phyloP scores from a whole-genome alignment of 75 land plant genomes.

The Isoetes taiwanensis region DNA sequence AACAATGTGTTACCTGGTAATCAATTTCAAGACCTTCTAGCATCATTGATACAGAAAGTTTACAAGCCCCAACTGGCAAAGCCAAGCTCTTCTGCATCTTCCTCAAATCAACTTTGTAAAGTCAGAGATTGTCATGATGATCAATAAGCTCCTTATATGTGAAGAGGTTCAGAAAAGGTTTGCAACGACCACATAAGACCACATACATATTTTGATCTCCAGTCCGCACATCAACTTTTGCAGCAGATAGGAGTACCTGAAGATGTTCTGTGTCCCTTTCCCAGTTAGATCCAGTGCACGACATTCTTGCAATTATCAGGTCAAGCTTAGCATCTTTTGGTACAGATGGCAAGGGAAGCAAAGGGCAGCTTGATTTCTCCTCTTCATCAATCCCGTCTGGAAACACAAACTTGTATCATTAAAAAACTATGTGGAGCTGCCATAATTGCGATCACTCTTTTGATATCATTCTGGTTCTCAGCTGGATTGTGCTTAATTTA shows the following conservation, averaged over 20 bases:
- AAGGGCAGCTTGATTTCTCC: too few species aligned
- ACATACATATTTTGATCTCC: slow-evolving; percentile 34
- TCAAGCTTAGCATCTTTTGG: too few species aligned
- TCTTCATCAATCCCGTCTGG: too few species aligned
- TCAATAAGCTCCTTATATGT: slow-evolving; percentile 45
- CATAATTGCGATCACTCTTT: too few species aligned
- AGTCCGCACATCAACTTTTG: slow-evolving; percentile 36
- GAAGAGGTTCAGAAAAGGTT: slow-evolving; percentile 64
- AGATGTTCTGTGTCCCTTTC: slow-evolving; percentile 57
- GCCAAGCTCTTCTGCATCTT: slow-evolving; percentile 33
- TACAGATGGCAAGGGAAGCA: too few species aligned
- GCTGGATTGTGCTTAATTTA: too few species aligned
- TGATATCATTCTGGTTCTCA: too few species aligned
- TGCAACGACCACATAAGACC: slow-evolving; percentile 46
- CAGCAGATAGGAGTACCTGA: slow-evolving; percentile 62
- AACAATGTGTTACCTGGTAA: too few species aligned
- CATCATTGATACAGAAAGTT: slow-evolving; percentile 50
- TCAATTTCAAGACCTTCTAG: slow-evolving; percentile 54
- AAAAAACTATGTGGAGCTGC: too few species aligned
- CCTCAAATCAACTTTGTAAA: slow-evolving; percentile 43
- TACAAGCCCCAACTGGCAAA: slow-evolving; percentile 81
- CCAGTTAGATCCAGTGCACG: too few species aligned
- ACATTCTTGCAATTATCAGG: too few species aligned
- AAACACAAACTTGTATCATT: too few species aligned
- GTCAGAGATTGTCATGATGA: slow-evolving; percentile 45